Percentiles rank a stretch among this genome's conserved stretches.
These are phyloP conservation scores for Silene conica DNA, from an alignment of 148 eudicot species.

Conservation along the genomic window DNA sequence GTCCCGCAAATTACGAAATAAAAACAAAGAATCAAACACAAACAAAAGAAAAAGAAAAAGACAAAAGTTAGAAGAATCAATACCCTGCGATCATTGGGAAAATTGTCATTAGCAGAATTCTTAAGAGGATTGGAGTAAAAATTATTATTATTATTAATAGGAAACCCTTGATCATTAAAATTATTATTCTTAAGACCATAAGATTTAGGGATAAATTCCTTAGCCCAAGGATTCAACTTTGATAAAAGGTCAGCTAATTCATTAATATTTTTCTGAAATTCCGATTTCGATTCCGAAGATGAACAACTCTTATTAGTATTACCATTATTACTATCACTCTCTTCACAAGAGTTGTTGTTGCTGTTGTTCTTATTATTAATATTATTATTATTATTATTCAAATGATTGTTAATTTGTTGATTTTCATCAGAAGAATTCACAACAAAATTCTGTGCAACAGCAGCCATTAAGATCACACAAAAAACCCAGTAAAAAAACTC, in stretches of 20 bases:
- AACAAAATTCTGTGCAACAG: conserved; percentile 39
- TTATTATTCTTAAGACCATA: conserved; percentile 25
- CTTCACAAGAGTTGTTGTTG: not conserved
- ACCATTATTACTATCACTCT: conserved; percentile 28
- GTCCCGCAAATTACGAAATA: not conserved
- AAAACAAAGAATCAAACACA: not conserved
- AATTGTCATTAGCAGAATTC: conserved; percentile 36
- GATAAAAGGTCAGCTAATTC: conserved; percentile 62
- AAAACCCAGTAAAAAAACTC: not conserved
- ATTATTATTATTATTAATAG: conserved; percentile 10
- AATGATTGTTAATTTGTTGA: not conserved
- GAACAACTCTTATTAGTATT: conserved; percentile 22
- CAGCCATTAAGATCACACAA: conserved; percentile 38
- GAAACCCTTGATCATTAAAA: conserved; percentile 30
- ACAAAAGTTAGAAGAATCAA: conserved; percentile 2
- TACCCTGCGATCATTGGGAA: conserved; percentile 72
- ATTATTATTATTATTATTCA: not conserved
- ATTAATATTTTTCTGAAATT: conserved; percentile 47
- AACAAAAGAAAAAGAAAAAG: not conserved
- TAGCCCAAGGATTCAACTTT: conserved; percentile 81
- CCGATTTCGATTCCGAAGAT: conserved; percentile 43
- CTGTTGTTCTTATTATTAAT: not conserved
- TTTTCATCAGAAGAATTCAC: conserved; percentile 19
- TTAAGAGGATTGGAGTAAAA: conserved; percentile 35
- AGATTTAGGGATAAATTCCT: conserved; percentile 76